Percentiles rank a stretch among this genome's conserved stretches.
phyloP scores from a whole-genome alignment of 2,329 filamentous ascomycete species.

The Ascochyta rabiei region DNA sequence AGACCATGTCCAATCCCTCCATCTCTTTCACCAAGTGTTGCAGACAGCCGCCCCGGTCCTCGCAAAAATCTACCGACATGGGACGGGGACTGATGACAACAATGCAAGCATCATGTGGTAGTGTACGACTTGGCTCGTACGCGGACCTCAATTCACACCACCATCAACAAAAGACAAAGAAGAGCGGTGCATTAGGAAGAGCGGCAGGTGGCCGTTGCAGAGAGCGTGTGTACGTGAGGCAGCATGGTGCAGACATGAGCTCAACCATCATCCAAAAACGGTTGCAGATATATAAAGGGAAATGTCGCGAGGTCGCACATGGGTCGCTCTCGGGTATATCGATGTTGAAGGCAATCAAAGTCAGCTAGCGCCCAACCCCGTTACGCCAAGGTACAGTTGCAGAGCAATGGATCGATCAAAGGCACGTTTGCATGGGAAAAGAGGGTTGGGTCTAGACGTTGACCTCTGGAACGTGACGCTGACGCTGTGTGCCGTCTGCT shows the following conservation, averaged over 20 bases:
- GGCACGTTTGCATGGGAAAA: neutral
- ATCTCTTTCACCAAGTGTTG: constrained; percentile 11
- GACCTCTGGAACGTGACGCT: constrained; percentile 46
- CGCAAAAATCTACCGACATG: neutral
- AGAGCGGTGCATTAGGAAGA: constrained; percentile 8
- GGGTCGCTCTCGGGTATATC: constrained; percentile 27
- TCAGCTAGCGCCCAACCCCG: constrained; percentile 16
- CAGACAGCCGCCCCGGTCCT: constrained; percentile 7
- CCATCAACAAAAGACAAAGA: neutral
- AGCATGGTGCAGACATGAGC: constrained; percentile 6
- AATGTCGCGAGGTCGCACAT: constrained; percentile 19
- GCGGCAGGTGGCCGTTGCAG: constrained; percentile 2
- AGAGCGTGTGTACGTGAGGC: constrained; percentile 10
- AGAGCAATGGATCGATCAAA: constrained; percentile 8
- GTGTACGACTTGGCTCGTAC: neutral
- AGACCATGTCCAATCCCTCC: constrained; percentile 2
- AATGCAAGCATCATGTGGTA: neutral
- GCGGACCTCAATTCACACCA: constrained; percentile 2
- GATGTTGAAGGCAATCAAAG: neutral
- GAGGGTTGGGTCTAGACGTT: constrained; percentile 25
- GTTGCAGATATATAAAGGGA: constrained; percentile 9
- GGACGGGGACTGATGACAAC: neutral
- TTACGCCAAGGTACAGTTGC: constrained; percentile 17
- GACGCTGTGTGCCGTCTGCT: constrained; percentile 53
- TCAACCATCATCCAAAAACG: constrained; percentile 6